Conservation (phyloP, 2,329 filamentous ascomycete species). For the Colletotrichum sp. region DNA sequence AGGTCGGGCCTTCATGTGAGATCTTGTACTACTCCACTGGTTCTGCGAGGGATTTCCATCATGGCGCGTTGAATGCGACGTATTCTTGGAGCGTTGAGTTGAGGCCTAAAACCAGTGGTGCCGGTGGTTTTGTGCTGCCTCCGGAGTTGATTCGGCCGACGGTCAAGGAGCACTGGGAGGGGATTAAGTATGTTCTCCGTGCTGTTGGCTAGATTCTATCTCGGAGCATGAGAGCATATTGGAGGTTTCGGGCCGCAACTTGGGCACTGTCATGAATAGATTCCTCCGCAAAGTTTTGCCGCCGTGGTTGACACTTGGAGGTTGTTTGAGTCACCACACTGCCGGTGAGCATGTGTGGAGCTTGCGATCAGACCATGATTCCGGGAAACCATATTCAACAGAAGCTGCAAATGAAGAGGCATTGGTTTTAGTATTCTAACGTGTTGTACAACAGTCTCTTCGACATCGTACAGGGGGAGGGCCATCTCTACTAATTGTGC, state of each 20-base stretch:
- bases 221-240: background rate
- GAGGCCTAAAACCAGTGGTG: constrained; percentile 12
- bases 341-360: background rate
- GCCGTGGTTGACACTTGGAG: background rate
- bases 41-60: constrained; percentile 24
- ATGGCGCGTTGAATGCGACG: constrained; percentile 24
- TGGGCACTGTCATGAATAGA: background rate
- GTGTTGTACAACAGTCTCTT: background rate
- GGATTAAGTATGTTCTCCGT: constrained; percentile 14
- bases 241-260: background rate
- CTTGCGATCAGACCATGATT: background rate
- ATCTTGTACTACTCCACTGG: constrained; percentile 26
- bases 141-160: constrained; percentile 25
- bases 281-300: background rate
- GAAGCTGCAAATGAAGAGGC: background rate
- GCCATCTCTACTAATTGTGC: background rate
- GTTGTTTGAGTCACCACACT: background rate
- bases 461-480: background rate
- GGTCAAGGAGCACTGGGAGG: constrained; percentile 27
- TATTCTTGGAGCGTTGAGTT: constrained; percentile 28
- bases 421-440: background rate
- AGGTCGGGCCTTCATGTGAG: constrained; percentile 26
- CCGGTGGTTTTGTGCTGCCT: constrained; percentile 24
- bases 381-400: background rate
- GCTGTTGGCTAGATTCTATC: background rate